A percentile compares a stretch with the other conserved stretches of the same genome.
Conservation (phyloP, 257 asterid species). For the Paulownia fortunei region DNA sequence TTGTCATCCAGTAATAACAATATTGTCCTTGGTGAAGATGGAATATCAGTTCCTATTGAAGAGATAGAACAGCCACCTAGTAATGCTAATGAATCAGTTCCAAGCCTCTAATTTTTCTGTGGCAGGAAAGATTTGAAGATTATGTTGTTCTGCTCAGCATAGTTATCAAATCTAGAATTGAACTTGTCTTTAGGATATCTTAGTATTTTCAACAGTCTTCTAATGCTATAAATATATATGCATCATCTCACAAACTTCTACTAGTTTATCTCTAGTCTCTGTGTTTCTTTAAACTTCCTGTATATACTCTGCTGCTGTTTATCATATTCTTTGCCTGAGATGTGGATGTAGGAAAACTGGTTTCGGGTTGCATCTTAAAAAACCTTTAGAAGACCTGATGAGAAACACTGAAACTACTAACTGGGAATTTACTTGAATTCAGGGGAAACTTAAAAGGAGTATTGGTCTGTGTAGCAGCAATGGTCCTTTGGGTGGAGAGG, state of each 20-base stretch:
- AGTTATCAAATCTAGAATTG: neutral
- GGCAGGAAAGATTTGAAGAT: neutral
- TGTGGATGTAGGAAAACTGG: too few relatives aligned
- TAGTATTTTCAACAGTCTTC: neutral
- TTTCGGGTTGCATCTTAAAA: too few relatives aligned
- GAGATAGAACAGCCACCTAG: slow-evolving; percentile 25
- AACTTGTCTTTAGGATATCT: neutral
- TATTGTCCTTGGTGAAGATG: slow-evolving; percentile 28
- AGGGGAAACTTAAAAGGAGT: too few relatives aligned
- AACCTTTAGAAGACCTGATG: too few relatives aligned
- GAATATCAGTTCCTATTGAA: slow-evolving; percentile 32
- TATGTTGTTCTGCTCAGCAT: neutral
- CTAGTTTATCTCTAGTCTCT: neutral
- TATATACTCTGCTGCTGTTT: too few relatives aligned
- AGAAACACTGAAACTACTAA: too few relatives aligned
- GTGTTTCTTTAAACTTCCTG: neutral
- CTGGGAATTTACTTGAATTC: too few relatives aligned
- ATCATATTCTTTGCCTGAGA: neutral
- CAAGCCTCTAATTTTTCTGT: neutral
- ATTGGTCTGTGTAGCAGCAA: too few relatives aligned
- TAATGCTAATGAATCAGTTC: slow-evolving; percentile 30
- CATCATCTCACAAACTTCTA: neutral
- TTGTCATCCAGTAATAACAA: neutral
- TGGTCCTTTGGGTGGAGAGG: too few relatives aligned
- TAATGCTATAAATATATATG: neutral